These are phyloP conservation scores for Colletotrichum euphorbiae DNA, from an alignment of 2,329 filamentous ascomycete genomes.

Conservation along the genomic window DNA sequence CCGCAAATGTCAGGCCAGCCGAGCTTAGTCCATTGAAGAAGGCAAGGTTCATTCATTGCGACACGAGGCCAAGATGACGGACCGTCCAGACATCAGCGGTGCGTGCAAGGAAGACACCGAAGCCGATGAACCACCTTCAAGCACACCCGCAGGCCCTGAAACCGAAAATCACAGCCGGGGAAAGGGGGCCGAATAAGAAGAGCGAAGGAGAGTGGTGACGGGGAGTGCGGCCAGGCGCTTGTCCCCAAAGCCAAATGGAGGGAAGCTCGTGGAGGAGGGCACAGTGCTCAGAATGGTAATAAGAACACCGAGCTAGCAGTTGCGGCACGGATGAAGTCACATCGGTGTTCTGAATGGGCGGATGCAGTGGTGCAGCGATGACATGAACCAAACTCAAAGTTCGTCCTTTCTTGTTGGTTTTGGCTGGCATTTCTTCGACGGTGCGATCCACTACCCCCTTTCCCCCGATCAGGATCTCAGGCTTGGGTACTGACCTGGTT, in stretches of 20 bases:
- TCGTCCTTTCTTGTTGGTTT: conserved; percentile 40
- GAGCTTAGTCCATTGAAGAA: conserved; percentile 11
- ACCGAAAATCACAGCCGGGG: conserved; percentile 32
- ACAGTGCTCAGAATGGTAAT: background rate
- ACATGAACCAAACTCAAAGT: conserved; percentile 40
- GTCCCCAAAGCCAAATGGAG: conserved; percentile 1
- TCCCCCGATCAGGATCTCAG: conserved; percentile 38
- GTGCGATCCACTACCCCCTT: conserved; percentile 33
- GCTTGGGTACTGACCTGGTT: conserved; percentile 15
- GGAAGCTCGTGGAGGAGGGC: conserved; percentile 15
- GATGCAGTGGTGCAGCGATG: conserved; percentile 36
- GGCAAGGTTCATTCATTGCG: conserved; percentile 13
- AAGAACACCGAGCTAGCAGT: conserved; percentile 13
- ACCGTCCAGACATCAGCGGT: background rate
- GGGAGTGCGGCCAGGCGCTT: conserved; percentile 8
- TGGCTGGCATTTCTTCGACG: conserved; percentile 39
- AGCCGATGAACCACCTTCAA: conserved; percentile 24
- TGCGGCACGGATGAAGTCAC: conserved; percentile 38
- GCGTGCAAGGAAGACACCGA: background rate
- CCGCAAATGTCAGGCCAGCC: background rate
- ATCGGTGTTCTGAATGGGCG: conserved; percentile 28
- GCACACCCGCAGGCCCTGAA: conserved; percentile 34
- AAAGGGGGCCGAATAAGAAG: conserved; percentile 18
- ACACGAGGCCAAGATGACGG: conserved; percentile 5
- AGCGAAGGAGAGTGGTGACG: background rate